These are phyloP conservation scores for Coccomyxa subellipsoidea DNA, from an alignment of 163 green algal genomes.

Conservation along the genomic window DNA sequence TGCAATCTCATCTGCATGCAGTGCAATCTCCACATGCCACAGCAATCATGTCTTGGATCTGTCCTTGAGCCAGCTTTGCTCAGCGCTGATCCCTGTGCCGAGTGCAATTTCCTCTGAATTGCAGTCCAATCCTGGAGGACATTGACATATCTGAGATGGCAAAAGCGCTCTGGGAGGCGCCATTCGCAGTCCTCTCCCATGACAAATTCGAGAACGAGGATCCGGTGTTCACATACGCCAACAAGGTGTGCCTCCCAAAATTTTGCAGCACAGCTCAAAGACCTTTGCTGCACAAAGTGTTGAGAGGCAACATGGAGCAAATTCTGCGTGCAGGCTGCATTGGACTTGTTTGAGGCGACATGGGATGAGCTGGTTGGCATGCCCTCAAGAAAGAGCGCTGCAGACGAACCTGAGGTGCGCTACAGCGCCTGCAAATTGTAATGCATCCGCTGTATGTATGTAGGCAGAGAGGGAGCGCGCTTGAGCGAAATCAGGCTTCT, in stretches of 20 bases:
- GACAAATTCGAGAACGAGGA: conserved; percentile 23
- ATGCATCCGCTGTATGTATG: too few relatives aligned
- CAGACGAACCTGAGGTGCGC: conserved; percentile 28
- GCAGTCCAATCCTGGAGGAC: conserved; percentile 49
- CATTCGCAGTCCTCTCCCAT: conserved; percentile 54
- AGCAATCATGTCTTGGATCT: neutral
- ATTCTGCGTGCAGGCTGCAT: conserved; percentile 18
- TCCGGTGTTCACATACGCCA: conserved; percentile 37
- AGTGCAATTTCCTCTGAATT: neutral
- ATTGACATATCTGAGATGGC: conserved; percentile 47
- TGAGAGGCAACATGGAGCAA: neutral
- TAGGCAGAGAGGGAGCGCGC: neutral
- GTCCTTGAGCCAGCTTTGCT: neutral
- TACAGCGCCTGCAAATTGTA: too few relatives aligned
- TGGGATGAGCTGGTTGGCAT: conserved; percentile 57
- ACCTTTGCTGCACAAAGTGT: neutral
- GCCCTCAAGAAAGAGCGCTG: conserved; percentile 30
- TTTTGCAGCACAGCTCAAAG: neutral
- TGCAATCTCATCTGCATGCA: conserved; percentile 15
- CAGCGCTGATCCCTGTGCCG: too few relatives aligned
- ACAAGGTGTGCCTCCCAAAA: conserved; percentile 18
- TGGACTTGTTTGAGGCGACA: conserved; percentile 54
- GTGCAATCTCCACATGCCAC: conserved; percentile 28
- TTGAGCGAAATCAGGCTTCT: neutral
- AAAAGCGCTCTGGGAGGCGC: conserved; percentile 49